Conservation (phyloP, 176 grass and related monocot genomes). For the Ananas comosus region DNA sequence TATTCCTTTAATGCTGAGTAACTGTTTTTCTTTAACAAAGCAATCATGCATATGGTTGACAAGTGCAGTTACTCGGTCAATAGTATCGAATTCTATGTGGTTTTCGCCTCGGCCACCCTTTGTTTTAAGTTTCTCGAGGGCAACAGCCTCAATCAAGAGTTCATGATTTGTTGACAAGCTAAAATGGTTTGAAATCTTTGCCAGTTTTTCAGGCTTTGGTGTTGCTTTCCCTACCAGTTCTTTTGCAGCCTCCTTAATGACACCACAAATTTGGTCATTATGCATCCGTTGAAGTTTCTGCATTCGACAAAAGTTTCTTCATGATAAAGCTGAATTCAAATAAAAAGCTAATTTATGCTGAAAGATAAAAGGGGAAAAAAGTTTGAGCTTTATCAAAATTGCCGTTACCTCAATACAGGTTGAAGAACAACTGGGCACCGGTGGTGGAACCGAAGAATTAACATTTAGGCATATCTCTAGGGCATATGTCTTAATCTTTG, state of each 20-base stretch:
- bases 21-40: conserved; percentile 53
- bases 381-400: conserved; percentile 1
- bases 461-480: conserved; percentile 58
- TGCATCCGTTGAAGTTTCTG: conserved; percentile 58
- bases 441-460: conserved; percentile 41
- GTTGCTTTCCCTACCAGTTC: conserved; percentile 29
- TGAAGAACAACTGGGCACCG: conserved; percentile 32
- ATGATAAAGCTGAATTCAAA: background rate
- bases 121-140: conserved; percentile 73
- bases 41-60: conserved; percentile 64
- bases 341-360: background rate
- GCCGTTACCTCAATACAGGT: conserved; percentile 76
- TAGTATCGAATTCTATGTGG: conserved; percentile 41
- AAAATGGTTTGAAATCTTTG: conserved; percentile 42
- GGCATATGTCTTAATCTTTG: conserved; percentile 58
- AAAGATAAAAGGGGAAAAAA: background rate
- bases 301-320: background rate
- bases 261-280: conserved; percentile 43
- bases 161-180: conserved; percentile 88
- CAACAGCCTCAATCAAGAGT: conserved; percentile 79
- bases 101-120: conserved; percentile 40
- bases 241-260: conserved; percentile 41
- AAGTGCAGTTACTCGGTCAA: conserved; percentile 51
- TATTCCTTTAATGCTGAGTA: conserved; percentile 74
- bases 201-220: conserved; percentile 41